Percentiles rank a stretch among this genome's conserved stretches.
Evolutionary conservation across 2,329 filamentous ascomycete genomes (phyloP).

Genomic region (Talaromyces albobiverticillius): DNA sequence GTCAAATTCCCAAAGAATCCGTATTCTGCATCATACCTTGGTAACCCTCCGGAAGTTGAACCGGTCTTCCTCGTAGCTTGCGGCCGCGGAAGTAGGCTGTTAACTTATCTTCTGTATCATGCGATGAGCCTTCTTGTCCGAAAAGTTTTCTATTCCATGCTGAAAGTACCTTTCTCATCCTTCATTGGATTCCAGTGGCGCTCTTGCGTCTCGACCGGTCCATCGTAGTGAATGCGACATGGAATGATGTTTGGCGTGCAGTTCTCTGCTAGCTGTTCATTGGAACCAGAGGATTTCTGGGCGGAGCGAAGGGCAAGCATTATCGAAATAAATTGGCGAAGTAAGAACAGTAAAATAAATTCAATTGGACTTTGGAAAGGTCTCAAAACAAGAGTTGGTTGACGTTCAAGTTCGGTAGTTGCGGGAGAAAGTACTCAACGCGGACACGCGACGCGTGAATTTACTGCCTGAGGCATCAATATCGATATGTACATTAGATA

Average conservation of each 20-base stretch:
- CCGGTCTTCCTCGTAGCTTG: conserved; percentile 66
- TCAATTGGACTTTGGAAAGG: background rate
- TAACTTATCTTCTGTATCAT: conserved; percentile 31
- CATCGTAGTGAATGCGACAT: conserved; percentile 75
- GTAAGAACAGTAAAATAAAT: no score
- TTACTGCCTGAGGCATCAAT: background rate
- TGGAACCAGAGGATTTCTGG: conserved; percentile 16
- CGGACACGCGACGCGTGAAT: conserved; percentile 9
- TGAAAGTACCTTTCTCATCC: conserved; percentile 38
- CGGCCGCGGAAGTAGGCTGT: conserved; percentile 75
- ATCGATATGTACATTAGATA: no score
- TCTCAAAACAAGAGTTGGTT: background rate
- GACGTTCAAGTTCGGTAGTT: background rate
- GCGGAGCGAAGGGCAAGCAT: conserved; percentile 37
- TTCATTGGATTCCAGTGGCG: conserved; percentile 68
- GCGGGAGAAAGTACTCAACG: background rate
- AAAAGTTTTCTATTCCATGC: no score
- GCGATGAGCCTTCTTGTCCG: background rate
- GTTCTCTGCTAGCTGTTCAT: conserved; percentile 24
- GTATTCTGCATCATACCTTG: conserved; percentile 42
- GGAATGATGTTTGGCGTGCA: conserved; percentile 71
- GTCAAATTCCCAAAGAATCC: background rate
- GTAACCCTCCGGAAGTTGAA: conserved; percentile 70
- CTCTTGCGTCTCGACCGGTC: conserved; percentile 61
- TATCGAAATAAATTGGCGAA: background rate